Evolutionary conservation across 306 rosid genomes (phyloP), one percentile per base, ranked within the genome.

Genomic region (Leucaena leucocephala): DNA sequence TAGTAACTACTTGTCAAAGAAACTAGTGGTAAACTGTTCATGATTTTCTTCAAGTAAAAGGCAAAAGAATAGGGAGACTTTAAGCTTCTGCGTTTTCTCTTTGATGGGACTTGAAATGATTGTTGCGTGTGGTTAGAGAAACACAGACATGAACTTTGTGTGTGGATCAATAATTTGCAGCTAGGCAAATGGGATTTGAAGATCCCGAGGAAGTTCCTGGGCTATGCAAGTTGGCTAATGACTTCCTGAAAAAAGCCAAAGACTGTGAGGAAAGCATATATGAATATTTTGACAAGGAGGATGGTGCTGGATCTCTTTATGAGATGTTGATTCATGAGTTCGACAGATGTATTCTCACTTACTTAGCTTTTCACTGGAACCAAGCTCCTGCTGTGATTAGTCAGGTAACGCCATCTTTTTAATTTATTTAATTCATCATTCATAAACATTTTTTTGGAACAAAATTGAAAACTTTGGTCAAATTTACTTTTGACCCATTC

Each of bases 351-450:
- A 87, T 91, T 40, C 94, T 92, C 59, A 78, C 67, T 76, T 95
- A 92, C 75, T 92, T 95, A 36, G 89, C 97, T 11, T 92, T 92
- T 80, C 96, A 95, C 5, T 92, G 98, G 98, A 84, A 84, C 78
- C 91, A 90, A 61, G 88, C 91, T 77, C 67, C 94, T n/a, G 6
- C 66, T 17, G 43, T 87, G 38, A 80, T 92, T 63, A 78, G 69
- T 61, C 97, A 89, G 97, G 97, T 94, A 64, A 9, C 4, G 3
- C 8, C 11, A 27, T 10, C 0, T 27, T 27, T 59, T 58, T 8
- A 58, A 58, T 17, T 54, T 15, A 4, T 49, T 21, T 22, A n/a
- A 22, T 58, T 21, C 21, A 9, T 58, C 2, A 8, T 54, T 17
- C 22, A 11, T 0, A n/a, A n/a, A 15, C 21, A 6, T 44, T 8